These are phyloP conservation scores for Medicago lupulina DNA, from an alignment of 306 rosid species.

Conservation along the genomic window DNA sequence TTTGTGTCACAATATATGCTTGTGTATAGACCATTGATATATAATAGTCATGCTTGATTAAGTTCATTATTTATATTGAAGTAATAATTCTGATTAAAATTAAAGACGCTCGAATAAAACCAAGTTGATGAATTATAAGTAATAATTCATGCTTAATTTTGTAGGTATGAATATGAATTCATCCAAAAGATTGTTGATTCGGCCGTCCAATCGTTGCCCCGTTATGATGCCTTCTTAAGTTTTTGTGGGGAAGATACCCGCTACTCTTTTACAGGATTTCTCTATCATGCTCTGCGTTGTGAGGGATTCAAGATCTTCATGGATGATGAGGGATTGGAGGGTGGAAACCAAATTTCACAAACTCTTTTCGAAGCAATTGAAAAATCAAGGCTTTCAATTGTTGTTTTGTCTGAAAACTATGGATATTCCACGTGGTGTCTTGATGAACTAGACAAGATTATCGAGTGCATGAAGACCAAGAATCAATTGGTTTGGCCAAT, in stretches of 20 bases:
- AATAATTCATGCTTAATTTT: no score
- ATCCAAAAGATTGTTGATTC: neutral
- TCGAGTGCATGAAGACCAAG: neutral
- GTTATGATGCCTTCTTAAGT: neutral
- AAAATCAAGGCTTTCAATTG: conserved; percentile 15
- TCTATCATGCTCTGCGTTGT: neutral
- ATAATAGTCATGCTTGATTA: no score
- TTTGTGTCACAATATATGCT: no score
- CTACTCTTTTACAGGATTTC: neutral
- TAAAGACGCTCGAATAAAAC: no score
- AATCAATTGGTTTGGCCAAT: conserved; percentile 24
- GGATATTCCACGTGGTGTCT: conserved; percentile 27
- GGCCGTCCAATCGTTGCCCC: neutral
- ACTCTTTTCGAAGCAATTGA: neutral
- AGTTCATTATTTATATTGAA: no score
- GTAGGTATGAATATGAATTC: no score
- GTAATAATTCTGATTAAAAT: no score
- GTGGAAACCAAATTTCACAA: conserved; percentile 18
- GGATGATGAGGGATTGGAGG: conserved; percentile 28
- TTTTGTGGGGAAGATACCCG: neutral
- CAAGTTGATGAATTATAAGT: no score
- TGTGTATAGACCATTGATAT: no score
- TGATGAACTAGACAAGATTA: conserved; percentile 19
- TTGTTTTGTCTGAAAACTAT: conserved; percentile 33
- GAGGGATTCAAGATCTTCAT: conserved; percentile 25